Evolutionary conservation across 306 rosid genomes (phyloP).

Genomic region (Prinsepia uniflora): DNA sequence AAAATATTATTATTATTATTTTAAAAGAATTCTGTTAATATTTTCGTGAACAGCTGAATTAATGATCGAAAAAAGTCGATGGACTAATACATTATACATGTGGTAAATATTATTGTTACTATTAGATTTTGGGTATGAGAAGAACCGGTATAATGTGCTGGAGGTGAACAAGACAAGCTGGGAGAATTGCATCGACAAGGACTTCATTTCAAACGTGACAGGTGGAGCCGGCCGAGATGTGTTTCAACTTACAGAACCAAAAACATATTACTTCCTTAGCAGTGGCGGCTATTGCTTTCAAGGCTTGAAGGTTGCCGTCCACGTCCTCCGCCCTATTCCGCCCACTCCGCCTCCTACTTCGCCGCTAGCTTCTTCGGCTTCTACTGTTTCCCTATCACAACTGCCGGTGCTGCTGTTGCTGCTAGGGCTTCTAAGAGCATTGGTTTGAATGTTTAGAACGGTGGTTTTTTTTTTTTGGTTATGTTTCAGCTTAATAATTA

Average conservation of each 20-base stretch:
- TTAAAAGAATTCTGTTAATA: too few species aligned
- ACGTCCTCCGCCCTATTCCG: not conserved
- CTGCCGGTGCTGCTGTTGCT: too few species aligned
- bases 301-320: slow-evolving; percentile 22
- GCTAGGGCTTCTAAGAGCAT: too few species aligned
- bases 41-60: too few species aligned
- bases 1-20: too few species aligned
- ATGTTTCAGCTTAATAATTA: too few species aligned
- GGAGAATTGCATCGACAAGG: slow-evolving; percentile 19
- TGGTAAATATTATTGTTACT: not conserved
- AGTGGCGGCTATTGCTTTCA: slow-evolving; percentile 20
- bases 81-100: too few species aligned
- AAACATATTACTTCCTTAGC: slow-evolving; percentile 26
- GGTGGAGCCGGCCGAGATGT: slow-evolving; percentile 23
- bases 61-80: too few species aligned
- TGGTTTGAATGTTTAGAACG: too few species aligned
- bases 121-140: slow-evolving; percentile 25
- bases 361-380: not conserved
- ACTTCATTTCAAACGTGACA: slow-evolving; percentile 17
- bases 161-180: slow-evolving; percentile 23
- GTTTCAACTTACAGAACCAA: slow-evolving; percentile 13
- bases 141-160: slow-evolving; percentile 17
- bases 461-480: too few species aligned
- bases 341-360: not conserved
- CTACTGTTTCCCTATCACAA: not conserved